Percentiles rank a stretch among this genome's conserved stretches.
Evolutionary conservation across 805 yeast species (phyloP).

Genomic region (Blastobotrys attinorum): DNA sequence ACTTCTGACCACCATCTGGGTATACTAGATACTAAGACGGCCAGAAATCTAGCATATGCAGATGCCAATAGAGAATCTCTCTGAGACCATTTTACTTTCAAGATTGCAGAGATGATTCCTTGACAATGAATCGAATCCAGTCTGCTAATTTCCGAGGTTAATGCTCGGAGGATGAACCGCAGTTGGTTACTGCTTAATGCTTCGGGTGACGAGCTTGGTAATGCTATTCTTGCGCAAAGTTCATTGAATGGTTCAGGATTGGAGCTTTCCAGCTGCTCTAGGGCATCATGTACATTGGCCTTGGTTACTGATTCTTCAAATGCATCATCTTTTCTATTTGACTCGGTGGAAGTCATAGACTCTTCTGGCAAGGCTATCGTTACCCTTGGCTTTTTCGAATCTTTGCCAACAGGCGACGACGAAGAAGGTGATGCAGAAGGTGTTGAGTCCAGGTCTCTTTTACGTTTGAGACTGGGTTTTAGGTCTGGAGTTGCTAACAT

Average conservation of each 20-base stretch:
- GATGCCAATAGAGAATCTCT: conserved; percentile 38
- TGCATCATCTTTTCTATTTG: not conserved
- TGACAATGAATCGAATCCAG: conserved; percentile 50
- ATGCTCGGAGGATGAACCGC: conserved; percentile 44
- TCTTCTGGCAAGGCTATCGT: not conserved
- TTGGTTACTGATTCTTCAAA: conserved; percentile 14
- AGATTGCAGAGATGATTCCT: conserved; percentile 50
- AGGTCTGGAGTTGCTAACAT: not conserved
- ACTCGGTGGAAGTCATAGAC: too few species aligned
- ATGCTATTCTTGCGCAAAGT: conserved; percentile 49
- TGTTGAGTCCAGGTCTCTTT: not conserved
- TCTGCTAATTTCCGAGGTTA: conserved; percentile 59
- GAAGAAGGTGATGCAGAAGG: not conserved
- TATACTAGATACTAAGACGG: conserved; percentile 70
- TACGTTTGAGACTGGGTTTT: not conserved
- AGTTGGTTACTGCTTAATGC: conserved; percentile 48
- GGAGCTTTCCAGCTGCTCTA: conserved; percentile 55
- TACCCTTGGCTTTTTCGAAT: not conserved
- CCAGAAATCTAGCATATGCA: conserved; percentile 61
- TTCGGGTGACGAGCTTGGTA: conserved; percentile 46
- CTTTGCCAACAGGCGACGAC: not conserved
- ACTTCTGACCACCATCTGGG: conserved; percentile 90
- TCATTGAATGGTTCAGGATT: conserved; percentile 51
- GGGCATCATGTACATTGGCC: conserved; percentile 53
- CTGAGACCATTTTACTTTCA: conserved; percentile 57